Base-by-base conservation (phyloP, 768 basidiomycete genomes). In the Lyophyllum semitale region DNA sequence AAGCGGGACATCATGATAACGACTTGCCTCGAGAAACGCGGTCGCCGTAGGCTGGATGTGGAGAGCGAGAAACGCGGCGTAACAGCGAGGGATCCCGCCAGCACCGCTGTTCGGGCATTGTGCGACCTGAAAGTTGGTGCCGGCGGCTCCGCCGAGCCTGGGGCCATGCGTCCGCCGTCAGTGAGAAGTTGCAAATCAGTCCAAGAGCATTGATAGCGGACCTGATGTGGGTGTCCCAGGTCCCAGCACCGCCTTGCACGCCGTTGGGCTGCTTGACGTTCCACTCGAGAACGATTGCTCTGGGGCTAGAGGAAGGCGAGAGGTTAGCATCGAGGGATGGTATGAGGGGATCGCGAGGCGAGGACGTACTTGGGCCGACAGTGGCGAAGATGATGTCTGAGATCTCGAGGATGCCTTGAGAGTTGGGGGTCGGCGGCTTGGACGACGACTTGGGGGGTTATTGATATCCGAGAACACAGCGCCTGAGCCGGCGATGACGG, bases 251-350 rank as follows among this genome's bases (percentile, higher is more conserved):
- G 25, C 78, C 84, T 58, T 85, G 81, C 2, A 76, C 64, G 26
- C 76, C 78, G 46, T 70, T 69, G 17, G 82, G 79, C 45, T 87
- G 73, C 51, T 77, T 78, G 23, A 88, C 79, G 58, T 88, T 85
- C 81, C 87, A 87, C 63, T 88, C 83, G 0, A 88, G 74, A 1
- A 87, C 76, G 60, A 89, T 84, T 0, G 87, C 87, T 26, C 87
- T 87, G n/a, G 75, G 67, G 20, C 77, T 74, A 75, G n/a, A n/a
- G 43, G 44, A 13, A 49, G 51, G 53, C 9, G 6, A 42, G 2
- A 45, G 4, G 26, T 25, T n/a, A 33, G 22, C 25, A n/a, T 7
- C 35, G 11, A 22, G 29, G 18, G 25, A 9, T 22, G 13, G 37
- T 8, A 2, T 7, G 9, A 32, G 12, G 32, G 4, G 18, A 3